Conservation (phyloP, 164 flowering plant species). For the Platanus orientalis region DNA sequence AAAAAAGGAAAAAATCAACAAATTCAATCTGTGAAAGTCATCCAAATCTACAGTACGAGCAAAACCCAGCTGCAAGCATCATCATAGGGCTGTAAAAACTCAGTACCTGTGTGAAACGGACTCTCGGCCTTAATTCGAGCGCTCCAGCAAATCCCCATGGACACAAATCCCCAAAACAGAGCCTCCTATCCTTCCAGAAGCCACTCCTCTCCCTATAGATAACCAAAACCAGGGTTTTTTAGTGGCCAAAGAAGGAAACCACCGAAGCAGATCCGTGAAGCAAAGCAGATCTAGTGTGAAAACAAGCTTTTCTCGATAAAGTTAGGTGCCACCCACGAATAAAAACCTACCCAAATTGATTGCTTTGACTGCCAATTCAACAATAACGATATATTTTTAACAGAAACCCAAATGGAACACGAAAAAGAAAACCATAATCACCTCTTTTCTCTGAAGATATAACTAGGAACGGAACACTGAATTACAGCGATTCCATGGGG, state of each 20-base stretch:
- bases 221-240: not conserved
- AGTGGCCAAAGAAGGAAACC: not conserved
- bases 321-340: conserved; percentile 10
- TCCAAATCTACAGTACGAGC: not conserved
- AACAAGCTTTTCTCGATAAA: not conserved
- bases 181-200: conserved; percentile 14
- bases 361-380: conserved; percentile 5
- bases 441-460: not conserved
- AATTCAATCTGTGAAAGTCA: not conserved
- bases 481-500: not conserved
- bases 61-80: not conserved
- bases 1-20: too few relatives aligned
- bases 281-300: conserved; percentile 6
- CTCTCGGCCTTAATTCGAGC: conserved; percentile 65
- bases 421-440: not conserved
- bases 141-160: conserved; percentile 75
- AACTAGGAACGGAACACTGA: not conserved
- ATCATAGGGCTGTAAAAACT: not conserved
- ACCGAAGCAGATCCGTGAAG: conserved; percentile 3
- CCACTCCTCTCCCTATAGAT: not conserved
- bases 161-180: conserved; percentile 3
- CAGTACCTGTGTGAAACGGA: conserved; percentile 50
- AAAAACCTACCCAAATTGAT: not conserved
- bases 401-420: not conserved
- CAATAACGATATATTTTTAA: not conserved